Base-by-base conservation (phyloP, 306 rosid genomes). In the Prunus dulcis region DNA sequence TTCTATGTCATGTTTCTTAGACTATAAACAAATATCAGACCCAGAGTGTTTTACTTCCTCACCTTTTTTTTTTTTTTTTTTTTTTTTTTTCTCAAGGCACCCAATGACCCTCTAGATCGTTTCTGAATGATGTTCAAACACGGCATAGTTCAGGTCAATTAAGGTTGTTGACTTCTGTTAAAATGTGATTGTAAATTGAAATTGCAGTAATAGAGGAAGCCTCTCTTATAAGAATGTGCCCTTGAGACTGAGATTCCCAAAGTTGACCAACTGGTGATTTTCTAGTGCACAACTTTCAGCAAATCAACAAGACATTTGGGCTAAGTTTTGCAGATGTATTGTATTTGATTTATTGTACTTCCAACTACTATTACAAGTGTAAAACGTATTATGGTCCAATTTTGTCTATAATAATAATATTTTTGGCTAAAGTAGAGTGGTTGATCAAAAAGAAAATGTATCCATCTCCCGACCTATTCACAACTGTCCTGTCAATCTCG, bases 401-500 rank as follows among this genome's bases (percentile, higher is more conserved):
- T 23, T 14, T 19, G 67, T 11, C 18, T 60, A 10, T 38, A 72
- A 19, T 7, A 28, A 57, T 20, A 41, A 15, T 41, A 41, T 22
- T 20, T 13, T n/a, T 14, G 34, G 14, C 22, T 1, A 45, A 38
- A 72, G 22, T 56, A 32, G 47, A 15, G 55, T 9, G 5, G 13
- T 22, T 38, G 10, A 20, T 34, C 0, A 23, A 14, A 23, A 10
- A 25, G 6, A 14, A 60, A 41, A 23, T 73, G 20, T 17, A 41
- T 18, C 6, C 19, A 25, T 60, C 67, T 49, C 67, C 64, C 62
- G 64, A 53, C 67, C 66, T 74, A 85, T 83, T 61, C 84, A 81
- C 85, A 85, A 74, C 83, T 84, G 50, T 53, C 70, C 75, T 64
- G 6, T 25, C 17, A 60, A 67, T 28, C 19, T n/a, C 10, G 63